Evolutionary conservation across 176 grass and related monocot species (phyloP).

Genomic region (Aegilops longissima): DNA sequence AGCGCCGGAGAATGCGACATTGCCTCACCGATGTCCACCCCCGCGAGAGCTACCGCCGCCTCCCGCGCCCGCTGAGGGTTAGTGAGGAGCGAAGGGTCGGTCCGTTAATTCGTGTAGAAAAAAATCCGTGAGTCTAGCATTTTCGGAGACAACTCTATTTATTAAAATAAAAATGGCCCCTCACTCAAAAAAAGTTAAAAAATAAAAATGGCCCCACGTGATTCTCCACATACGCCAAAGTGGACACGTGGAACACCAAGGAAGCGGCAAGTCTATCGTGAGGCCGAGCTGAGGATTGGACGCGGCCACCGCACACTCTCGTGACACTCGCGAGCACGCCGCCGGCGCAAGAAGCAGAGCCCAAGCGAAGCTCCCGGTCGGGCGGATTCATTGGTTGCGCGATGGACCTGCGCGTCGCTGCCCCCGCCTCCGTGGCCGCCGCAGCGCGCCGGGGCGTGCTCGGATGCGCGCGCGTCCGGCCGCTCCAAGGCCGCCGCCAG

Average conservation of each 20-base stretch:
- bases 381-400: neutral
- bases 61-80: too few species aligned
- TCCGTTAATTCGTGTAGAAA: too few species aligned
- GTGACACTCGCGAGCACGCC: neutral
- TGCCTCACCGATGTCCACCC: too few species aligned
- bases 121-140: too few species aligned
- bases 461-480: conserved; percentile 8
- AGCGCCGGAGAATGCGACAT: too few species aligned
- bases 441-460: conserved; percentile 13
- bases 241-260: neutral
- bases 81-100: too few species aligned
- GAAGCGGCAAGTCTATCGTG: neutral
- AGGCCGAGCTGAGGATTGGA: neutral
- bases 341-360: neutral
- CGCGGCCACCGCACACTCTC: neutral
- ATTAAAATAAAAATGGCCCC: too few species aligned
- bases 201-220: neutral
- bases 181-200: too few species aligned
- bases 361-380: neutral
- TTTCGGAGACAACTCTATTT: too few species aligned
- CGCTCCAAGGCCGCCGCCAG: neutral
- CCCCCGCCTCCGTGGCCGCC: conserved; percentile 28
- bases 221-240: neutral
- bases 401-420: conserved; percentile 43
- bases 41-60: too few species aligned